Base-by-base conservation (phyloP, 805 yeast genomes). In the Phaffomyces antillensis region DNA sequence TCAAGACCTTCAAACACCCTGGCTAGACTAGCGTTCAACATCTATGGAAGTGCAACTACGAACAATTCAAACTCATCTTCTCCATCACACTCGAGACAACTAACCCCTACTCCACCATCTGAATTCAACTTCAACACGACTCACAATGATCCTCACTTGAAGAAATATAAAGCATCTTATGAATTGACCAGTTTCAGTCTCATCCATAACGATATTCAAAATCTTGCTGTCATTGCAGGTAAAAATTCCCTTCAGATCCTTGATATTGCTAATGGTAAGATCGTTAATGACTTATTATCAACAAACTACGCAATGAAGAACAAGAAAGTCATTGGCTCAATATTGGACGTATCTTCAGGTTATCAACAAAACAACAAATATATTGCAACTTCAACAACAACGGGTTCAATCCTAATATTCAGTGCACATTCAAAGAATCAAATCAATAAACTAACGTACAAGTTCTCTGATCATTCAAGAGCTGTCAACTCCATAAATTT, bases 1-100 rank as follows among this genome's bases (percentile, higher is more conserved):
- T 49, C 58, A 7, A 31, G 60, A 41, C 60, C 59, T 4, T 50
- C 58, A 5, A 56, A 54, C 41, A 50, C 60, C 0, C 61, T 76
- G 47, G 77, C 83, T 5, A 66, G 79, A 39, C 71, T 79, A 59
- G 83, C 84, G 0, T 78, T 75, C 64, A 75, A 77, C 52, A 75
- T 78, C 33, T 79, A 79, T 58, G 83, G 25, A 48, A 32, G 37
- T 33, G 31, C 28, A 32, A 44, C 35, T 7, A 26, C 40, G 9
- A 30, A 28, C 13, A 28, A 50, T 51, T 6, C 52, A 47, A 48
- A 56, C 45, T 41, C 42, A 10, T 8, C 42, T 4, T 25, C 41
- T 2, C 42, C 46, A 3, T 28, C 41, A 8, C 32, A 61, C 3
- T 39, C 44, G 1, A 35, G 43, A 4, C 26, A 39, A 7, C 48